Base-by-base conservation (phyloP, 164 flowering plant genomes). In the Umbellularia californica region DNA sequence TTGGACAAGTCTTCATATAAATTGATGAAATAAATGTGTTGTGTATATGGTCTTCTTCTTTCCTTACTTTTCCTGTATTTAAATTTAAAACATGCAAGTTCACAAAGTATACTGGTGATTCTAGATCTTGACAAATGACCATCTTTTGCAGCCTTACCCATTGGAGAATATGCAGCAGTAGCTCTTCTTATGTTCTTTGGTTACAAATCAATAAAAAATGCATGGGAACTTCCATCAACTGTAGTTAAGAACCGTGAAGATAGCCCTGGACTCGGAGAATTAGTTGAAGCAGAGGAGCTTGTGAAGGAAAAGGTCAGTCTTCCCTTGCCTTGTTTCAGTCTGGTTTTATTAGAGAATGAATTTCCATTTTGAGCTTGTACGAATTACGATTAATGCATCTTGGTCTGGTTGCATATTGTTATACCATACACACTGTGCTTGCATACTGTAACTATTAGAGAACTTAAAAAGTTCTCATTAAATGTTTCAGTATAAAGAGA, bases 121-220 rank as follows among this genome's bases (percentile, higher is more conserved):
- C 51, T 67, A 12, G 28, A 24, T 58, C 51, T 41, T 68, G 35
- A 62, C 41, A 12, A 58, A 25, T 71, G 47, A 23, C 25, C 68
- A 15, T 71, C 52, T 77, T 19, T 72, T 67, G 76, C 92, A 95
- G 99, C 99, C 62, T 79, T 95, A 85, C 99, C 99, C 41, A 83
- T 95, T 72, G 99, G 99, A 85, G 99, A 95, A 83, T 95, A 92
- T 84, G 94, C 94, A 11, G 99, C 99, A 19, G 88, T 95, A 41
- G 80, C 97, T 65, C 97, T 95, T 79, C 83, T 95, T 28, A 68
- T 91, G 87, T 93, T 95, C 81, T 93, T 95, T 75, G 98, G 99
- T 35, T 85, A 93, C 27, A 95, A 88, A 78, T 84, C 99, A 28
- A 89, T 95, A 75, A 95, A 93, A 82, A 93, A 92, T 85, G 97